A percentile compares a stretch with the other conserved stretches of the same genome.
Evolutionary conservation across 2,329 filamentous ascomycete species (phyloP).

Genomic region (Fusarium domesticum): DNA sequence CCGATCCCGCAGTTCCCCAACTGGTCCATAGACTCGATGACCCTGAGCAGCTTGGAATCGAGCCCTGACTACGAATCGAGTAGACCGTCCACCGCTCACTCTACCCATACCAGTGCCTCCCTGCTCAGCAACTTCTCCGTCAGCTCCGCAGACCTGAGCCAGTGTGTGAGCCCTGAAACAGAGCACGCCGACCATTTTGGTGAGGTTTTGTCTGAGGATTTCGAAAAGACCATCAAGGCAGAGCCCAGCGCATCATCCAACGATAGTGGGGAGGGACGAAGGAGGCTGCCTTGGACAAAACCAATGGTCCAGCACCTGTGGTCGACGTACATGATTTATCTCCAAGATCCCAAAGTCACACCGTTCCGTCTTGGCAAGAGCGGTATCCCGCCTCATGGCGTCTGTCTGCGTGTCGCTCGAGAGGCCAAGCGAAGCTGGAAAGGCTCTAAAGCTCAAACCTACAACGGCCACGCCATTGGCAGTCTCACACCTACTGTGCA

Average conservation of each 20-base stretch:
- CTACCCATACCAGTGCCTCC: conserved; percentile 57
- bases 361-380: conserved; percentile 63
- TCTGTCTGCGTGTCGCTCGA: conserved; percentile 62
- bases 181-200: conserved; percentile 27
- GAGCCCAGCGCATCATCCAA: conserved; percentile 13
- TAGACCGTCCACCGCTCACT: conserved; percentile 57
- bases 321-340: conserved; percentile 62
- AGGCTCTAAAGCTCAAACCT: conserved; percentile 47
- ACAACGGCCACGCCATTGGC: conserved; percentile 44
- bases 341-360: conserved; percentile 65
- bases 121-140: conserved; percentile 56
- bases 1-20: conserved; percentile 54
- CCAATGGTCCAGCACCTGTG: conserved; percentile 65
- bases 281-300: conserved; percentile 61
- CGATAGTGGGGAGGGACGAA: conserved; percentile 28
- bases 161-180: conserved; percentile 51
- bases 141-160: conserved; percentile 52
- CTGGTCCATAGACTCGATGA: conserved; percentile 54
- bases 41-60: conserved; percentile 56
- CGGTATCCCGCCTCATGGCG: conserved; percentile 61
- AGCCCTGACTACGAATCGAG: conserved; percentile 59
- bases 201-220: conserved; percentile 30
- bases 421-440: conserved; percentile 66
- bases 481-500: conserved; percentile 56
- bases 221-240: conserved; percentile 33